Conservation (phyloP, 2,329 filamentous ascomycete species). For the Bipolaris gigantea region DNA sequence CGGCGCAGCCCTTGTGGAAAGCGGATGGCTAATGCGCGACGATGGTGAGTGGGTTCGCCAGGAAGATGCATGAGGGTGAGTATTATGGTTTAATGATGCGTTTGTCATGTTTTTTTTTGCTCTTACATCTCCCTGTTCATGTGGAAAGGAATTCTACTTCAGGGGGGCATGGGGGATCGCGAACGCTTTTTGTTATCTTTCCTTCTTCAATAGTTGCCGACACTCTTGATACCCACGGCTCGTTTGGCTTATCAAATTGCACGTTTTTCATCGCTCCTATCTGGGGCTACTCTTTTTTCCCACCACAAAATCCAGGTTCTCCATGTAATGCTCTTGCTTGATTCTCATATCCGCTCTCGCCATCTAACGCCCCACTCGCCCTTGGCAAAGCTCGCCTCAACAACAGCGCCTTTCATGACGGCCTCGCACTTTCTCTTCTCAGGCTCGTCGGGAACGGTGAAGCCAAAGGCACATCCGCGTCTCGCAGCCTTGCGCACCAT, state of each 20-base stretch:
- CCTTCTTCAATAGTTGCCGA: not conserved
- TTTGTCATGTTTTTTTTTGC: not conserved
- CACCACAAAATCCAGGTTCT: not conserved
- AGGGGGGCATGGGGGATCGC: not conserved
- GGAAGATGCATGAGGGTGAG: not conserved
- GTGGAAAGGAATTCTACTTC: not conserved
- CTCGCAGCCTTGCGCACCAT: conserved; percentile 65
- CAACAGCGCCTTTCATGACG: conserved; percentile 60
- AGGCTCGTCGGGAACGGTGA: conserved; percentile 36
- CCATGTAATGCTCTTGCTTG: not conserved
- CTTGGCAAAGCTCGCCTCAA: conserved; percentile 64
- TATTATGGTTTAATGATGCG: not conserved
- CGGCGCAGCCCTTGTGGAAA: conserved; percentile 21
- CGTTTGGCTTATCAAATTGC: conserved; percentile 8
- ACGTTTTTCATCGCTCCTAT: conserved; percentile 1
- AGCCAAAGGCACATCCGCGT: conserved; percentile 60
- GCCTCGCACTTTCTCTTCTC: conserved; percentile 58
- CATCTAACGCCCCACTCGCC: conserved; percentile 62
- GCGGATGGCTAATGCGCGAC: conserved; percentile 4
- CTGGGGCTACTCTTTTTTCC: no score
- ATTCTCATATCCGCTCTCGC: conserved; percentile 48
- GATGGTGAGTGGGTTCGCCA: conserved; percentile 5
- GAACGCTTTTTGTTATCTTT: not conserved
- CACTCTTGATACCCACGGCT: conserved; percentile 25
- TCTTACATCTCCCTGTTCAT: not conserved